Evolutionary conservation across 202 grass and related monocot genomes (phyloP), one percentile per base, ranked within the genome.

Genomic region (Zoysia matrella): DNA sequence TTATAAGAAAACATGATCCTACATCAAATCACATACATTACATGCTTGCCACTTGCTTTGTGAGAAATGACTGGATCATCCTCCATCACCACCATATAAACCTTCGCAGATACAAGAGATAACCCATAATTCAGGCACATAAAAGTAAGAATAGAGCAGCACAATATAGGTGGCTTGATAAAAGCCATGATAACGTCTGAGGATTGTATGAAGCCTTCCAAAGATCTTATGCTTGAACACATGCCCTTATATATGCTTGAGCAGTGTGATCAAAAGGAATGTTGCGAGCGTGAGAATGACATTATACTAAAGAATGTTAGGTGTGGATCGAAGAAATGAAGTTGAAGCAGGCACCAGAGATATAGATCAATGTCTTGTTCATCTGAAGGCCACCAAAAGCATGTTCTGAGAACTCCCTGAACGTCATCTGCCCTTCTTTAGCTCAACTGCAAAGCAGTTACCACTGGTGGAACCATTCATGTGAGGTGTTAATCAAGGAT

Each of bases 71-170:
- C 76, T 62, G 93, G 80, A 46, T 93, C 90, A 89, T 91, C 93
- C 81, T 93, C 93, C 88, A 97, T 93, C 75, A 93, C 69, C 53
- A 91, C 93, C 93, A 97, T 91, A 85, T 87, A 97, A 81, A 97
- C 88, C 85, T 97, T 93, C 3, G 90, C 90, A 81, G 60, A 78
- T 5, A 84, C 90, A 85, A 79, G 82, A 67, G 67, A 82, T 55
- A 67, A 83, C 58, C 75, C 73, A 40, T 42, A 60, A 71, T 75
- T 86, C 43, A 83, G 55, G 82, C 66, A 84, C 18, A 89, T 47
- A 49, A 89, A 81, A 89, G 60, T 51, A 83, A 93, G 47, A 72
- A 91, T 0, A 72, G 74, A 80, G 47, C 65, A 85, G 5, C 91
- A 57, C 44, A 82, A 52, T n/a, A 85, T 64, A 75, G 60, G 78